Conservation (phyloP, 202 grass and related monocot species). For the Elaeis oleifera region DNA sequence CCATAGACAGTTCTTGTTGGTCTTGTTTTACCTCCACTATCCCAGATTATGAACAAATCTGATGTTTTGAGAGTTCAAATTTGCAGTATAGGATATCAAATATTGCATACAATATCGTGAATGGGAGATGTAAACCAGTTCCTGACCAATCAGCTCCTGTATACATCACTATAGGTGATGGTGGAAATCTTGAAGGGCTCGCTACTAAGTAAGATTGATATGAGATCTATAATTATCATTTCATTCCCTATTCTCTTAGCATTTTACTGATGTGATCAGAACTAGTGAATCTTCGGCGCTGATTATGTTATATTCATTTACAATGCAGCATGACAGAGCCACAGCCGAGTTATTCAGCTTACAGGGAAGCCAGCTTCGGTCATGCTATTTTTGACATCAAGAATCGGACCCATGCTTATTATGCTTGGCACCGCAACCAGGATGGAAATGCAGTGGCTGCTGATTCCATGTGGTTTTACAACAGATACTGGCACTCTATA, state of each 20-base stretch:
- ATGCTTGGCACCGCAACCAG: conserved; percentile 86
- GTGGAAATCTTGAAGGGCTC: conserved; percentile 73
- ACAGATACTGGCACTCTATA: conserved; percentile 53
- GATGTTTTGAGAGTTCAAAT: not conserved
- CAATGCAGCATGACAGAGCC: conserved; percentile 64
- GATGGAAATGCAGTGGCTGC: conserved; percentile 49
- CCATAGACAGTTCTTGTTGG: too few species aligned
- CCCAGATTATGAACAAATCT: not conserved
- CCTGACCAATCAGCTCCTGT: conserved; percentile 46
- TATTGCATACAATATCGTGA: conserved; percentile 59
- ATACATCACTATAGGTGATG: conserved; percentile 74
- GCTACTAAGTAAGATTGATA: conserved; percentile 49
- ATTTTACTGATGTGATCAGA: too few species aligned
- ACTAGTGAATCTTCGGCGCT: too few species aligned
- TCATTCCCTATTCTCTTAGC: too few species aligned
- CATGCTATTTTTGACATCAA: conserved; percentile 90
- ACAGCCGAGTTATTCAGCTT: conserved; percentile 82
- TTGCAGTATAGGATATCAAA: conserved; percentile 75
- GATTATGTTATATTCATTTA: not conserved
- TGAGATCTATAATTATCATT: too few species aligned
- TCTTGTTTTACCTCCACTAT: too few species aligned
- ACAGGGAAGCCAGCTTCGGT: conserved; percentile 86
- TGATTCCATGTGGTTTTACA: conserved; percentile 77
- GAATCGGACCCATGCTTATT: conserved; percentile 87
- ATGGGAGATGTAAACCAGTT: conserved; percentile 47